These are phyloP conservation scores for Ogataea allantospora DNA, from an alignment of 805 yeast genomes.

Conservation along the genomic window DNA sequence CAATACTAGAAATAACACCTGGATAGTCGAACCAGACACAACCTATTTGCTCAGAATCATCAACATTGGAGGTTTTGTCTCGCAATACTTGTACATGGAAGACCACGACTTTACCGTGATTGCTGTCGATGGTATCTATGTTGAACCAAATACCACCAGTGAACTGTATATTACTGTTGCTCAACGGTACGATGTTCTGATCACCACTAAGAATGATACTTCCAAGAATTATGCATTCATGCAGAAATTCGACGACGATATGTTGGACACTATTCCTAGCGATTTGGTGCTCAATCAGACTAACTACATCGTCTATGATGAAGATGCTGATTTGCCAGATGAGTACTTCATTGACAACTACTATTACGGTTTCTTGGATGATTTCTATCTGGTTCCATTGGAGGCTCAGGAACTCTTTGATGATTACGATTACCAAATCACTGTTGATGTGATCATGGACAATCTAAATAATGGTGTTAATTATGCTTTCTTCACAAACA, in stretches of 20 bases:
- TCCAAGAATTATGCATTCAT: constrained; percentile 74
- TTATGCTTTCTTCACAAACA: constrained; percentile 94
- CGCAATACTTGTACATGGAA: constrained; percentile 86
- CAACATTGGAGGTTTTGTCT: constrained; percentile 88
- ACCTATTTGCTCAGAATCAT: constrained; percentile 80
- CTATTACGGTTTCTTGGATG: constrained; percentile 59
- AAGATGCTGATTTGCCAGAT: constrained; percentile 41
- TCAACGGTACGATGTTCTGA: constrained; percentile 82
- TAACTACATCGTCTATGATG: constrained; percentile 57
- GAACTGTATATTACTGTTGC: constrained; percentile 83
- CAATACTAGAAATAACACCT: constrained; percentile 74
- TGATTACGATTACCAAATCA: constrained; percentile 67
- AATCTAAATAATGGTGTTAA: constrained; percentile 83
- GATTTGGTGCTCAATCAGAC: constrained; percentile 72
- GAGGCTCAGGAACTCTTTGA: constrained; percentile 53
- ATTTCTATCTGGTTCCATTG: constrained; percentile 69
- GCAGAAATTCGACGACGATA: constrained; percentile 74
- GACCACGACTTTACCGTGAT: constrained; percentile 84
- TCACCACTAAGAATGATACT: constrained; percentile 66
- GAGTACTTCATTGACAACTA: constrained; percentile 47
- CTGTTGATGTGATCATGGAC: constrained; percentile 79
- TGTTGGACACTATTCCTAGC: constrained; percentile 75
- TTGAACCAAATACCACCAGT: constrained; percentile 68
- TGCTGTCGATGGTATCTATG: constrained; percentile 89
- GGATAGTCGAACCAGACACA: constrained; percentile 77